These are phyloP conservation scores for Phylloporus sp. DNA, from an alignment of 768 basidiomycete species.

Conservation along the genomic window DNA sequence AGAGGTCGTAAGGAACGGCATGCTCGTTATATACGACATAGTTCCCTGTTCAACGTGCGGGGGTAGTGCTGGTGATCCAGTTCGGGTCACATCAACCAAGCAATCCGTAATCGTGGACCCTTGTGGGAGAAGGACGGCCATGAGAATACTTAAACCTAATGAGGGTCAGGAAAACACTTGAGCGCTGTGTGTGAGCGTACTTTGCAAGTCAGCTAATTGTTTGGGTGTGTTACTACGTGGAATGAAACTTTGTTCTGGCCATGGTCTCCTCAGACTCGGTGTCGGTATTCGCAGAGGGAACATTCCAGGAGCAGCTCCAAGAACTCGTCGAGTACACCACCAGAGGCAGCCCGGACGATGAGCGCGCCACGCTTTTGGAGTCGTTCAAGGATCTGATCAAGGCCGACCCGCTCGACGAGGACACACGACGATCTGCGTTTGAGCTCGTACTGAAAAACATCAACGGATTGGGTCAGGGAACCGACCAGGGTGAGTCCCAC, in stretches of 20 bases:
- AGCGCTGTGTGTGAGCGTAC: too few relatives aligned
- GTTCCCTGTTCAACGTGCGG: background rate
- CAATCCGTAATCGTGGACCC: too few relatives aligned
- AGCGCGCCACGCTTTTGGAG: constrained; percentile 55
- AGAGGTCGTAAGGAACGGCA: background rate
- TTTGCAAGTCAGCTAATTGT: too few relatives aligned
- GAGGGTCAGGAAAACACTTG: too few relatives aligned
- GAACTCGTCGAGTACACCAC: constrained; percentile 76
- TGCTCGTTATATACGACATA: constrained; percentile 22
- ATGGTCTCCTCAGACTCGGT: constrained; percentile 58
- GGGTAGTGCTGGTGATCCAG: too few relatives aligned
- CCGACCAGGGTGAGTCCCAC: constrained; percentile 60
- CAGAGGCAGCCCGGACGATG: constrained; percentile 63
- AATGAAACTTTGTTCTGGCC: background rate
- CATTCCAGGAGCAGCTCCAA: constrained; percentile 80
- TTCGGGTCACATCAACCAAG: too few relatives aligned
- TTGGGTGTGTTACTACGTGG: too few relatives aligned
- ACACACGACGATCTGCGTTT: constrained; percentile 52
- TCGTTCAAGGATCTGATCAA: constrained; percentile 63
- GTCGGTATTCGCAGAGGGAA: constrained; percentile 83
- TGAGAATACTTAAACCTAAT: too few relatives aligned
- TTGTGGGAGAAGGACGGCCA: too few relatives aligned
- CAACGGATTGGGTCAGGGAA: constrained; percentile 69
- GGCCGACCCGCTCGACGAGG: constrained; percentile 49
- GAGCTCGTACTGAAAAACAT: constrained; percentile 57